These are phyloP conservation scores for Stromatinia cepivora DNA, from an alignment of 2,329 filamentous ascomycete genomes.

Conservation along the genomic window DNA sequence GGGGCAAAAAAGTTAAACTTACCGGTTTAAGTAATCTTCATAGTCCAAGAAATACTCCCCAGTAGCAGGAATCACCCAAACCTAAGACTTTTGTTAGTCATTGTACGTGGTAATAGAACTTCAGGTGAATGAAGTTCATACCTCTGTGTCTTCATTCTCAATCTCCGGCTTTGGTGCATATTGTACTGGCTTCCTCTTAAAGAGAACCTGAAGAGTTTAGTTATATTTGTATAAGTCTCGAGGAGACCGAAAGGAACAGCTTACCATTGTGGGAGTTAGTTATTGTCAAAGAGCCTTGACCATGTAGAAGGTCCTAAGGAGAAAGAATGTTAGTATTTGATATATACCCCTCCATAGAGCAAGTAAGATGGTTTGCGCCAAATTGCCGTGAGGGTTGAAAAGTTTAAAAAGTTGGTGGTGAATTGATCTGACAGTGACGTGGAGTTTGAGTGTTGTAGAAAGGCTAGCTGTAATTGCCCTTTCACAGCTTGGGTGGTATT, in stretches of 20 bases:
- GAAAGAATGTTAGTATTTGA: constrained; percentile 32
- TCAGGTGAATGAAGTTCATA: constrained; percentile 46
- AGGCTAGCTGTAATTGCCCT: constrained; percentile 10
- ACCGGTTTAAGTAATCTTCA: constrained; percentile 84
- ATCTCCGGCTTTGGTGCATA: constrained; percentile 71
- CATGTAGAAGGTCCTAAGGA: constrained; percentile 30
- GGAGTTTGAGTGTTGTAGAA: constrained; percentile 7
- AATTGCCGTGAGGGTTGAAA: constrained; percentile 21
- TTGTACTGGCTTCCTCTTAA: constrained; percentile 92
- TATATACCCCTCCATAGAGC: constrained; percentile 28
- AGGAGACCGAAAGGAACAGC: constrained; percentile 3
- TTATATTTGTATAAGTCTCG: constrained; percentile 16
- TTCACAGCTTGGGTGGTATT: constrained; percentile 1
- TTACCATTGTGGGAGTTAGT: constrained; percentile 36
- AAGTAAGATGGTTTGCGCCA: constrained; percentile 22
- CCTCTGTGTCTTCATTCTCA: constrained; percentile 81
- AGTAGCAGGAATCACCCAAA: constrained; percentile 89
- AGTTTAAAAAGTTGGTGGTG: constrained; percentile 20
- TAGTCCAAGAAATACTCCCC: constrained; percentile 88
- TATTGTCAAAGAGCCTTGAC: constrained; percentile 25
- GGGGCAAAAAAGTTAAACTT: constrained; percentile 42
- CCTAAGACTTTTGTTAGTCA: constrained; percentile 52
- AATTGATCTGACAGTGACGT: constrained; percentile 24
- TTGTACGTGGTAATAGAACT: background rate
- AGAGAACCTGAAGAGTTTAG: constrained; percentile 68